phyloP scores from a whole-genome alignment of 2,329 filamentous ascomycete genomes.

The Xylariales sp. region DNA sequence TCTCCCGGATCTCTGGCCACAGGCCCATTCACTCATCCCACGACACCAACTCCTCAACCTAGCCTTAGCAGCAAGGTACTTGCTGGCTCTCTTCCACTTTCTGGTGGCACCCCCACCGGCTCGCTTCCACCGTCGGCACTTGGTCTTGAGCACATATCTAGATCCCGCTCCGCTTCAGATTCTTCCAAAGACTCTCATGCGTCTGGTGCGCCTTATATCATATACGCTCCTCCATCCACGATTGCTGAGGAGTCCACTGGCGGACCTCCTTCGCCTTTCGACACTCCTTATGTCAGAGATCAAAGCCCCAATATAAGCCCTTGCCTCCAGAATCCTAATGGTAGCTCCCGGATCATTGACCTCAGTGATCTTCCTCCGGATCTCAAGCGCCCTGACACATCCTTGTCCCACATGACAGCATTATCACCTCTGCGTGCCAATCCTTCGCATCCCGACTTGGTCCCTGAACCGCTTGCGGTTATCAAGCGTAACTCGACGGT shows the following conservation, averaged over 20 bases:
- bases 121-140: conserved; percentile 4
- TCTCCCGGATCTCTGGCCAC: not conserved
- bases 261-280: conserved; percentile 1
- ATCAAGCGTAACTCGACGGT: conserved; percentile 8
- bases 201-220: not conserved
- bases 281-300: conserved; percentile 1
- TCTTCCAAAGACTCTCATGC: too few relatives aligned
- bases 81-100: conserved; percentile 3
- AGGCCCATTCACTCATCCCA: not conserved
- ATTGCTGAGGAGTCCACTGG: conserved; percentile 7
- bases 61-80: not conserved
- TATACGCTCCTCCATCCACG: conserved; percentile 8
- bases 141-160: conserved; percentile 5
- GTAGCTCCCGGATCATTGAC: not conserved
- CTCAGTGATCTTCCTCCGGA: not conserved
- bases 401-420: too few relatives aligned
- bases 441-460: conserved; percentile 9
- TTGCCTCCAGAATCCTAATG: not conserved
- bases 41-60: not conserved
- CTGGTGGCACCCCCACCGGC: conserved; percentile 3
- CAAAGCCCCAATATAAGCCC: too few relatives aligned
- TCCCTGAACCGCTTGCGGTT: conserved; percentile 5
- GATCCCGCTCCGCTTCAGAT: not conserved
- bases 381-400: not conserved
- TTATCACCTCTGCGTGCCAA: conserved; percentile 7